Base-by-base conservation (phyloP, 2,329 filamentous ascomycete species). In the Chaetothyriales sp. region DNA sequence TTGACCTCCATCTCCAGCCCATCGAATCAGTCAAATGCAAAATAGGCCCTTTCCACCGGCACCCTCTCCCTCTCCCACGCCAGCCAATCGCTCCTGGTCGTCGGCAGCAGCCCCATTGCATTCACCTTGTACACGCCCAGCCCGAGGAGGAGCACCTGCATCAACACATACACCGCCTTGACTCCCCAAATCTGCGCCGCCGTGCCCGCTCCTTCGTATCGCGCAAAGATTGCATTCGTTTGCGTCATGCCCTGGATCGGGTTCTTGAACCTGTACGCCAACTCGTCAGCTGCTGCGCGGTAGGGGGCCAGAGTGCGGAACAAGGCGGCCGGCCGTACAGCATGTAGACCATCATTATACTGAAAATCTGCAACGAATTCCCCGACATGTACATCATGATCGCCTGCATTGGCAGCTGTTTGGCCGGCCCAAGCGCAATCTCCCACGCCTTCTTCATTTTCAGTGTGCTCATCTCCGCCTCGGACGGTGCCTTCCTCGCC, bases 361-460 rank as follows among this genome's bases (percentile, higher is more conserved):
- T 94, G 75, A 98, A 98, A 60, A 98, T 97, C 68, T 98, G 92
- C 46, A 98, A 80, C 56, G 87, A 89, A 73, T 97, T 98, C 64
- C 92, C 92, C 29, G 90, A 94, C 92, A 98, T 98, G 77, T 98
- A 98, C 89, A 97, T 97, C 83, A 95, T 95, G 67, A 98, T 90
- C 57, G 84, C 89, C 52, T 94, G 97, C 92, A 98, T 98, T 53
- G 92, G 92, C 46, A 98, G 76, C 66, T 85, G 83, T 74, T 98
- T 98, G 56, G 92, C 84, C 0, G 92, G 92, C 1, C 85, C 90
- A 47, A 98, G 80, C 44, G 92, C 90, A 45, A 98, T 80, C 70
- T 98, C 92, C 92, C 92, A 98, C 0, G 92, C 92, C 69, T 98
- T 98, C 72, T 98, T 98, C 62, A 98, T 74, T 75, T 97, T 97